phyloP scores from a whole-genome alignment of 2,329 filamentous ascomycete genomes.

The Aspergillus felis region DNA sequence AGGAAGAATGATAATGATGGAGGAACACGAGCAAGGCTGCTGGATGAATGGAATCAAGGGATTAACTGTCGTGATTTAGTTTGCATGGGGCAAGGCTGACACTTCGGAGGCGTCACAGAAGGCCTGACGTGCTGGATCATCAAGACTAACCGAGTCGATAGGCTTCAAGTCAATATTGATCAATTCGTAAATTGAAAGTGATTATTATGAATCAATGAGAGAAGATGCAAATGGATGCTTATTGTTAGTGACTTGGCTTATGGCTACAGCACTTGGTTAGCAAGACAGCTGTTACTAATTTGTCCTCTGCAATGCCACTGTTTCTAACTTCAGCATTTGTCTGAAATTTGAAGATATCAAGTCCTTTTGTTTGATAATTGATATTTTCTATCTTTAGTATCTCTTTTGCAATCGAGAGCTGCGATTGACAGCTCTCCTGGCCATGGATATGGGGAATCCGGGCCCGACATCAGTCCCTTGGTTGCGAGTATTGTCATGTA shows the following conservation, averaged over 20 bases:
- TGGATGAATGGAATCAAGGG: constrained; percentile 4
- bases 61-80: constrained; percentile 3
- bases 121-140: background rate
- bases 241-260: background rate
- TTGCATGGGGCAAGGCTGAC: constrained; percentile 7
- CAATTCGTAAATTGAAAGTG: background rate
- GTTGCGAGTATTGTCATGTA: background rate
- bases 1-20: constrained; percentile 2
- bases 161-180: background rate
- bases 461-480: background rate
- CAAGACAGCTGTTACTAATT: background rate
- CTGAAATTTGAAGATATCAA: background rate
- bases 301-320: background rate
- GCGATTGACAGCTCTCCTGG: background rate
- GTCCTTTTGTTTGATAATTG: background rate
- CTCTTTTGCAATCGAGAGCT: background rate
- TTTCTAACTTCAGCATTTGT: background rate
- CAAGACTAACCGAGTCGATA: background rate
- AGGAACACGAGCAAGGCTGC: constrained; percentile 4
- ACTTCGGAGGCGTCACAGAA: background rate
- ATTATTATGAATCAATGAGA: background rate
- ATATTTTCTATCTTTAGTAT: background rate
- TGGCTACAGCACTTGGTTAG: background rate
- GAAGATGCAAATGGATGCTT: background rate
- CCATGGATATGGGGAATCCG: background rate